These are phyloP conservation scores for Xylariaceae sp. DNA, from an alignment of 2,329 filamentous ascomycete species.

Conservation along the genomic window DNA sequence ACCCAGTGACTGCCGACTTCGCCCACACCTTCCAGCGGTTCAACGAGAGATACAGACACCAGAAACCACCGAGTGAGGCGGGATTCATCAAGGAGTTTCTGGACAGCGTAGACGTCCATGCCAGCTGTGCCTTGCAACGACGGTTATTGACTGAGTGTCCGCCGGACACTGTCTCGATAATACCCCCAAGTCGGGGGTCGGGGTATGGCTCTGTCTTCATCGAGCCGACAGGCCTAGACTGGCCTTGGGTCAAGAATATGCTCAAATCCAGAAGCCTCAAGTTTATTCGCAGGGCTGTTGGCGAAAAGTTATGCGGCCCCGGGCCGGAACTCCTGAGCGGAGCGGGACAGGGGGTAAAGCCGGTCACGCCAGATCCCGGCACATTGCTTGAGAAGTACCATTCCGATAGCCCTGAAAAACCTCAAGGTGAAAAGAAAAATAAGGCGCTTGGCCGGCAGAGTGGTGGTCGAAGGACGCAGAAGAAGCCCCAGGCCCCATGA, in stretches of 20 bases:
- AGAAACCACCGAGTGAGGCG: slow-evolving; percentile 14
- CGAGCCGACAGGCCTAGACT: neutral
- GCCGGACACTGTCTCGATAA: slow-evolving; percentile 12
- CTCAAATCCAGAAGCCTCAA: neutral
- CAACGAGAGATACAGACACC: slow-evolving; percentile 15
- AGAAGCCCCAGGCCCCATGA: too few species aligned
- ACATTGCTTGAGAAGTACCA: neutral
- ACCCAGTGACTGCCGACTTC: slow-evolving; percentile 10
- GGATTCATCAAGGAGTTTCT: slow-evolving; percentile 20
- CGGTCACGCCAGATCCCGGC: neutral
- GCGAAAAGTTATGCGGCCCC: neutral
- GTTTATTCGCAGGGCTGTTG: neutral
- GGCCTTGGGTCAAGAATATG: neutral
- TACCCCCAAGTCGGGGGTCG: slow-evolving; percentile 2
- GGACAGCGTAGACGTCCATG: slow-evolving; percentile 14
- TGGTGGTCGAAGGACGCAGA: too few species aligned
- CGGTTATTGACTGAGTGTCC: slow-evolving; percentile 13
- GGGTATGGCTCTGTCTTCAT: neutral
- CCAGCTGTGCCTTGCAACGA: slow-evolving; percentile 19
- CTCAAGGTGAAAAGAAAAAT: too few species aligned
- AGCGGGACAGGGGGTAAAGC: neutral
- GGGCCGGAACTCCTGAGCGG: neutral
- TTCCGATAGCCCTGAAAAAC: too few species aligned
- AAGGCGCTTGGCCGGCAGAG: too few species aligned
- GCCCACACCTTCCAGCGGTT: slow-evolving; percentile 18